Evolutionary conservation across 148 eudicot genomes (phyloP), one percentile per base, ranked within the genome.

Genomic region (Rhododendron griersonianum): DNA sequence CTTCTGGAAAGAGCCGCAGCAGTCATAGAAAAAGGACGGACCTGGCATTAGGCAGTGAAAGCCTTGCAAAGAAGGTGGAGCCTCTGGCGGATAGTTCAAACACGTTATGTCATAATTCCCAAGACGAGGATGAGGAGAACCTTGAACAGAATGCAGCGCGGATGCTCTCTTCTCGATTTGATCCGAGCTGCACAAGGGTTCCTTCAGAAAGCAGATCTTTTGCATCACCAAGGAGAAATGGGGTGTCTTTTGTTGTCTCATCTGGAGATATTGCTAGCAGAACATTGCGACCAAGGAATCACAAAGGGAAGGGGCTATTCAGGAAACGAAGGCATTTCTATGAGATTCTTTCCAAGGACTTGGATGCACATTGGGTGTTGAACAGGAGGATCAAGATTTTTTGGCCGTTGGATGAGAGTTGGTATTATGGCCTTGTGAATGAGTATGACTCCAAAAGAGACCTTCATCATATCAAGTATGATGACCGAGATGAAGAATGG

Each of bases 161-260:
- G 90, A 98, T 98, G 99, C 98, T 98, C 50, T 98, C 99, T 45
- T 98, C 98, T 87, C 93, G 98, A 82, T 98, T 98, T 90, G 96
- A 95, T 88, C 98, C 98, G 11, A 92, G 95, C 69, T 95, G 98
- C 84, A 94, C 97, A 45, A 91, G 91, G 21, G 89, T 89, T 87
- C 87, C 94, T 75, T 87, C 91, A 19, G 90, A 91, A 59, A 90
- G 89, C 82, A 91, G 79, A 86, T 85, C 90, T 86, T 87, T 91
- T 76, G 87, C 75, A 19, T 83, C 89, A 76, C 88, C 90, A 50
- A 80, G 89, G 84, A 44, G 84, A 19, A 87, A 91, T 83, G 93
- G 91, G 37, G 51, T 86, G 39, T 87, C 93, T 45, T 84, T 53
- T 61, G 65, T 76, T 23, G 48, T 71, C 21, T 86, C 91, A 81